Evolutionary conservation across 129 eudicot species (phyloP), one percentile per base, ranked within the genome.

Genomic region (Gnaphalium uliginosum): DNA sequence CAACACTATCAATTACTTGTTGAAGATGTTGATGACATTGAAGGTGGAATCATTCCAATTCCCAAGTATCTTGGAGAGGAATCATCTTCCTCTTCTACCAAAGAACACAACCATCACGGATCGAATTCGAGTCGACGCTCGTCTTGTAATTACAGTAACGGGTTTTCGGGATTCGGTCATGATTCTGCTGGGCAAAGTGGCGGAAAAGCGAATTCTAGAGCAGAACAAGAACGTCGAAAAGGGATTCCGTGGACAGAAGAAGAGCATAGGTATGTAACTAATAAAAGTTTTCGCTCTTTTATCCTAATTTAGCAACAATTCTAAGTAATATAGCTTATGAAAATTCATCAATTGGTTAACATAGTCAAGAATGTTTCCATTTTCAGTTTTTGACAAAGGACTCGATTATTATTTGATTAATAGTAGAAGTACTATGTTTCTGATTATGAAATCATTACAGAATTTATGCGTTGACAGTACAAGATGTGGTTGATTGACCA

Each of bases 211-310:
- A 81, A 72, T 35, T 89, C 96, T 10, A 80, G 86, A 43, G 74
- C 85, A 6, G 98, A 93, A 39, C 98, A 93, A 73, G 97, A 92
- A 66, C 87, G 96, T 4, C 85, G 96, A 26, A 92, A 92, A 85
- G 97, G 97, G 68, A 92, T 92, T 69, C 97, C 97, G 0, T 92
- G 97, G 97, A 92, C 97, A 0, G 96, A 92, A 78, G 97, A 91
- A 83, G 97, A 91, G 81, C 97, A 91, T 73, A 85, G 96, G 97
- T 88, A 87, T 88, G 97, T 81, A 85, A 10, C 69, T 63, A 69
- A 30, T 21, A 53, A 0, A 24, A 50, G 35, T 68, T 10, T 21
- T 21, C n/a, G 18, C 43, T 15, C 6, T 60, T 21, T 8, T 39
- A 13, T 2, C 25, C n/a, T 18, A 2, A 26, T 25, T 22, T 59